Percentiles rank a stretch among this genome's conserved stretches.
These are phyloP conservation scores for Chlamydomonas urium DNA, from an alignment of 139 green algal species.

Conservation along the genomic window DNA sequence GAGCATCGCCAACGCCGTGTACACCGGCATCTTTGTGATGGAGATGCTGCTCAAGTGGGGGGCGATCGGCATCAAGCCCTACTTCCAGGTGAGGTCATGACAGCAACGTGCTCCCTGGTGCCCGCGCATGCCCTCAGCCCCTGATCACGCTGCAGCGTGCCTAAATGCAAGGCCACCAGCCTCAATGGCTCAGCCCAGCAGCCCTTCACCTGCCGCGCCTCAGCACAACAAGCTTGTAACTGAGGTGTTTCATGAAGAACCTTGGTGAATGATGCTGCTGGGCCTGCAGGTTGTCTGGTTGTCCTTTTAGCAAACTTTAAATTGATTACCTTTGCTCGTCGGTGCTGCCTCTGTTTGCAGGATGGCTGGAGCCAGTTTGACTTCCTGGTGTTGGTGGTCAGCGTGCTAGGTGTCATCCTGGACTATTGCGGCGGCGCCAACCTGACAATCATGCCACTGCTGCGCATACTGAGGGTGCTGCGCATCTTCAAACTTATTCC, in stretches of 20 bases:
- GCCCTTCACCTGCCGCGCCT: too few relatives aligned
- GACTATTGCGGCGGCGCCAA: conserved; percentile 28
- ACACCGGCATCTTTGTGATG: conserved; percentile 47
- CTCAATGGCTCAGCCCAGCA: too few relatives aligned
- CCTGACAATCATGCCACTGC: conserved; percentile 52
- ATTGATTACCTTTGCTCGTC: too few relatives aligned
- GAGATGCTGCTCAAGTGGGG: conserved; percentile 64
- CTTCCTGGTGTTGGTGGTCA: conserved; percentile 49
- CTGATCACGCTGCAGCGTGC: too few relatives aligned
- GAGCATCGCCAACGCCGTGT: conserved; percentile 40
- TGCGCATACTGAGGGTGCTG: conserved; percentile 63
- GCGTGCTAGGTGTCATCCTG: conserved; percentile 34
- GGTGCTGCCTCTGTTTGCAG: too few relatives aligned
- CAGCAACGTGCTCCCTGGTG: not conserved
- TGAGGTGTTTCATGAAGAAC: too few relatives aligned
- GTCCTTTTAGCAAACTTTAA: too few relatives aligned
- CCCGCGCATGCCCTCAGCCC: too few relatives aligned
- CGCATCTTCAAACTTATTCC: conserved; percentile 72
- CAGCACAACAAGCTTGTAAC: too few relatives aligned
- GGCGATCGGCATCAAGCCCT: conserved; percentile 16
- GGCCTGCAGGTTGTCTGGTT: too few relatives aligned
- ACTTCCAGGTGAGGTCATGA: conserved; percentile 7
- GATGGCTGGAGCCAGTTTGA: conserved; percentile 73
- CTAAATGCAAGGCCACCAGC: too few relatives aligned
- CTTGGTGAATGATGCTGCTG: too few relatives aligned